Conservation (phyloP, 495 filamentous ascomycete species). For the Hyaloscypha finlandica region DNA sequence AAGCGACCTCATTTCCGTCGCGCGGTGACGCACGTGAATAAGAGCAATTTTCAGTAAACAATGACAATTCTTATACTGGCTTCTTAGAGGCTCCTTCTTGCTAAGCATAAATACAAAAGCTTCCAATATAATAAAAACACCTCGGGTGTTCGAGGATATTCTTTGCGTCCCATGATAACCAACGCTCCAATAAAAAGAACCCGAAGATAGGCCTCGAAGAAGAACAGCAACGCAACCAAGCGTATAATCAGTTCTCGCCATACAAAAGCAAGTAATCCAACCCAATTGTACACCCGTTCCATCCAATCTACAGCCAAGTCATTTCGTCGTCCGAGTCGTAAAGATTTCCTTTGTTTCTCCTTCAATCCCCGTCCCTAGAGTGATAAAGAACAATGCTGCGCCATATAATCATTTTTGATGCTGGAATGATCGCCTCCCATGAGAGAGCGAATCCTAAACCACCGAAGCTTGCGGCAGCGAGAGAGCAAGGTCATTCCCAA, state of each 20-base stretch:
- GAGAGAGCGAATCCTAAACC: not conserved
- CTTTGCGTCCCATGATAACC: not conserved
- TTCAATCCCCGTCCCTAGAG: conserved; percentile 18
- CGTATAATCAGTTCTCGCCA: not conserved
- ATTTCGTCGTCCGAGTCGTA: conserved; percentile 33
- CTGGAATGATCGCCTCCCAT: not conserved
- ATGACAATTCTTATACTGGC: not conserved
- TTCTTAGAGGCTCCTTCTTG: not conserved
- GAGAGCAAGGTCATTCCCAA: conserved; percentile 14
- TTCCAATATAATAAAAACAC: not conserved
- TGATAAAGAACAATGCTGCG: conserved; percentile 16
- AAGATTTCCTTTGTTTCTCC: conserved; percentile 15
- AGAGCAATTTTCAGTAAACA: not conserved
- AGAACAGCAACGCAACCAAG: conserved; percentile 7
- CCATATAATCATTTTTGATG: not conserved
- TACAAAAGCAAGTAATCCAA: conserved; percentile 21
- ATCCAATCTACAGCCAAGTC: conserved; percentile 32
- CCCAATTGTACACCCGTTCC: conserved; percentile 26
- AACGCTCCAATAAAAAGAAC: not conserved
- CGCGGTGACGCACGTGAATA: not conserved
- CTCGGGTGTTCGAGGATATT: not conserved
- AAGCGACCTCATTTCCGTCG: not conserved
- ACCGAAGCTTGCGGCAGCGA: conserved; percentile 21
- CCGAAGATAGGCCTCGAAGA: not conserved
- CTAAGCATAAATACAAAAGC: conserved; percentile 5